These are phyloP conservation scores for Silene conica DNA, from an alignment of 148 eudicot species.

Conservation along the genomic window DNA sequence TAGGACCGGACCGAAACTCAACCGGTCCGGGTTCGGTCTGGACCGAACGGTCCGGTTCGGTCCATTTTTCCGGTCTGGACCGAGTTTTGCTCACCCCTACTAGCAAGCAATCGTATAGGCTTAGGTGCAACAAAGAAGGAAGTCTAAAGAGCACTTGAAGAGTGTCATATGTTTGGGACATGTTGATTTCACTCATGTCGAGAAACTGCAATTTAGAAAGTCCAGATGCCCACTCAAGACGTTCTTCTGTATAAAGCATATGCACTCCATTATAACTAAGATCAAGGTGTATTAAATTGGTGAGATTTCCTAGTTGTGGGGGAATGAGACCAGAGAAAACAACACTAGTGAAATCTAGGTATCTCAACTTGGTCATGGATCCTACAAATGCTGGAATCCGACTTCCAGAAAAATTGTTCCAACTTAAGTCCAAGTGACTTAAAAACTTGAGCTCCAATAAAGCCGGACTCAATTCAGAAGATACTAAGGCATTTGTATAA, in stretches of 20 bases:
- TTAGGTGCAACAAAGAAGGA: neutral
- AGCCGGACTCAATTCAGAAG: neutral
- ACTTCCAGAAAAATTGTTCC: neutral
- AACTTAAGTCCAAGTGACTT: slow-evolving; percentile 12
- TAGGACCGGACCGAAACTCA: too few relatives aligned
- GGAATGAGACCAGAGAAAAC: neutral
- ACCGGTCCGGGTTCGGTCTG: too few relatives aligned
- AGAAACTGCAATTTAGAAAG: neutral
- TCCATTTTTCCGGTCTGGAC: too few relatives aligned
- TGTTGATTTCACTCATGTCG: neutral
- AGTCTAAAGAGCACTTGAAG: neutral
- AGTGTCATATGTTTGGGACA: neutral
- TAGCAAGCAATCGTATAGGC: neutral
- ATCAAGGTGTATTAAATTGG: neutral
- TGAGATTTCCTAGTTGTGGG: neutral
- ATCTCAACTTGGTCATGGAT: slow-evolving; percentile 9
- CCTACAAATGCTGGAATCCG: neutral
- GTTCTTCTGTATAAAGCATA: neutral
- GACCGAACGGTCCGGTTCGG: too few relatives aligned
- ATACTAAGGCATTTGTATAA: neutral
- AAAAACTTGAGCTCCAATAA: neutral
- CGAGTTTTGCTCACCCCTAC: too few relatives aligned
- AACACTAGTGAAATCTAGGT: neutral
- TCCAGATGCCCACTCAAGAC: slow-evolving; percentile 1
- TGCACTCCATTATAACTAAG: neutral